These are phyloP conservation scores for Rhodotorula diobovata DNA, from an alignment of 768 basidiomycete species.

Conservation along the genomic window DNA sequence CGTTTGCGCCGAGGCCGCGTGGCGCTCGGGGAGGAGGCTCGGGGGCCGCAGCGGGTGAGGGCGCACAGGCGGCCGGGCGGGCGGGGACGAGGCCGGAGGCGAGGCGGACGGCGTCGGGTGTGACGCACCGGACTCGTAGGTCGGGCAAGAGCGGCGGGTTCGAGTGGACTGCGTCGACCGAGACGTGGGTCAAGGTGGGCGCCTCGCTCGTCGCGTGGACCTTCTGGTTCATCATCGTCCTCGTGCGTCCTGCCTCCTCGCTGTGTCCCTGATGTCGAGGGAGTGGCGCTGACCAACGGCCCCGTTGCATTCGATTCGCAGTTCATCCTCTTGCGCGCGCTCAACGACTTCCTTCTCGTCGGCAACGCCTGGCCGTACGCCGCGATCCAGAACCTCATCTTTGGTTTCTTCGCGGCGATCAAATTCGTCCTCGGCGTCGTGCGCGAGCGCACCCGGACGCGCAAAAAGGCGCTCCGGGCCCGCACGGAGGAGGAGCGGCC, in stretches of 20 bases:
- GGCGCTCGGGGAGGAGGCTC: no score
- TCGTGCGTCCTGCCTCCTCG: background rate
- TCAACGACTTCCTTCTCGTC: background rate
- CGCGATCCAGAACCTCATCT: constrained; percentile 13
- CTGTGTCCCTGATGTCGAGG: no score
- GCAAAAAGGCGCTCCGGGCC: background rate
- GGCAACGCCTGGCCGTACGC: constrained; percentile 6
- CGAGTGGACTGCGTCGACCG: background rate
- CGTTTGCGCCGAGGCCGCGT: no score
- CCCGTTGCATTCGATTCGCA: background rate
- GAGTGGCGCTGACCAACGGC: no score
- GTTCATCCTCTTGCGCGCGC: background rate
- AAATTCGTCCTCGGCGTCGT: background rate
- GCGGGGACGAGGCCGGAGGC: no score
- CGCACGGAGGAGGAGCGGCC: no score
- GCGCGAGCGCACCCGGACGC: background rate
- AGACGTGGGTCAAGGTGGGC: background rate
- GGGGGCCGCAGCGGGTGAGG: no score
- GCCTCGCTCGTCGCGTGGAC: background rate
- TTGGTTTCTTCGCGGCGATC: background rate
- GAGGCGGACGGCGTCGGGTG: no score
- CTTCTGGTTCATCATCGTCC: background rate
- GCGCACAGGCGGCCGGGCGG: no score
- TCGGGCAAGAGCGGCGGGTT: no score
- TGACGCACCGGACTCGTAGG: no score